Percentiles rank a stretch among this genome's conserved stretches.
phyloP scores from a whole-genome alignment of 805 yeast genomes.

The Jamesozyma spencerorum region DNA sequence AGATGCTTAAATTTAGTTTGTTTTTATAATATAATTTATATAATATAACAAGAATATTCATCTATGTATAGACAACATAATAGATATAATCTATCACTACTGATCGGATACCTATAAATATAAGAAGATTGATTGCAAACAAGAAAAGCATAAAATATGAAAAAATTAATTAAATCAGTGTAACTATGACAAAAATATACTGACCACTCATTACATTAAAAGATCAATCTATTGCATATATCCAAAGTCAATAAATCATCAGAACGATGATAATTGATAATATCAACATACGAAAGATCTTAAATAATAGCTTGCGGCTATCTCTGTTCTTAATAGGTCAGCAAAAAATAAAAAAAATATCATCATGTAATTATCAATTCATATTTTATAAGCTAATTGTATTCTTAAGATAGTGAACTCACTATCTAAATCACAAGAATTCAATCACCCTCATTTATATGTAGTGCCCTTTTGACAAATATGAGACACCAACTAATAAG shows the following conservation, averaged over 20 bases:
- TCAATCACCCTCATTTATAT: background rate
- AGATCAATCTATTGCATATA: conserved; percentile 18
- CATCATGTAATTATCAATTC: conserved; percentile 19
- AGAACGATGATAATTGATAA: conserved; percentile 15
- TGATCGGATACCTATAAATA: too few relatives aligned
- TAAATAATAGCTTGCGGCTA: conserved; percentile 15
- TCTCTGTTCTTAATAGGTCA: conserved; percentile 27
- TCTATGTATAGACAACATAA: background rate
- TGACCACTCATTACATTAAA: conserved; percentile 57
- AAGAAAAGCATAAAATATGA: background rate
- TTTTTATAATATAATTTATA: conserved; percentile 3
- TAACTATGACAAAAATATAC: conserved; percentile 50
- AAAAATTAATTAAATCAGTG: conserved; percentile 12
- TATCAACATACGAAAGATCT: conserved; percentile 8
- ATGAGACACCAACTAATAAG: too few relatives aligned
- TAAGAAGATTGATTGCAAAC: background rate
- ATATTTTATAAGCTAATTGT: background rate
- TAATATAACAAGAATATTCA: background rate
- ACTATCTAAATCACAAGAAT: background rate
- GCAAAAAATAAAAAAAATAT: conserved; percentile 24
- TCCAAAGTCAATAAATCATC: conserved; percentile 7
- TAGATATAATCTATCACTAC: too few relatives aligned
- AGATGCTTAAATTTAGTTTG: conserved; percentile 35
- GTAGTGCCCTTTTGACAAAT: too few relatives aligned
- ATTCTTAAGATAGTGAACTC: too few relatives aligned